Conservation (phyloP, 768 basidiomycete genomes). For the Kwoniella heveanensis region DNA sequence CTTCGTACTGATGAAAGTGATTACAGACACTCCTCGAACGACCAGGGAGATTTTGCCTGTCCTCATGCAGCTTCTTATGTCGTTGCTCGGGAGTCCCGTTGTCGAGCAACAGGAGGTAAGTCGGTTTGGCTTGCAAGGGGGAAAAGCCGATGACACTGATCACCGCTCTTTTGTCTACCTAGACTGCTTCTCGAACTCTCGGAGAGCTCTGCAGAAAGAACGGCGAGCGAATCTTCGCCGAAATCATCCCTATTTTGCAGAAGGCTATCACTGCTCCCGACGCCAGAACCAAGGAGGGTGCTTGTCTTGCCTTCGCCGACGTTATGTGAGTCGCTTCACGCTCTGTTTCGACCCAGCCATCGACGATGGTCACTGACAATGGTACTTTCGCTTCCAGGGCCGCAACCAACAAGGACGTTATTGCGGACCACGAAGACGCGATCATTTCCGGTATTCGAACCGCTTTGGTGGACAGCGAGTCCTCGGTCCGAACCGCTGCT, state of each 20-base stretch:
- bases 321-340: constrained; percentile 64
- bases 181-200: constrained; percentile 87
- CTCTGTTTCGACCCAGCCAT: constrained; percentile 41
- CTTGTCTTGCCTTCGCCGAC: constrained; percentile 82
- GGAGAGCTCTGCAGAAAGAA: constrained; percentile 91
- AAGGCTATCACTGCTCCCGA: constrained; percentile 62
- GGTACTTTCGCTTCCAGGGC: constrained; percentile 61
- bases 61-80: constrained; percentile 75
- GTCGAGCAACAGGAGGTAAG: constrained; percentile 85
- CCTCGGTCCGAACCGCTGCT: constrained; percentile 82
- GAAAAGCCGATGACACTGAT: neutral
- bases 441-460: constrained; percentile 81
- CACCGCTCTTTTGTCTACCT: neutral
- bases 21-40: constrained; percentile 60
- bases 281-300: constrained; percentile 69
- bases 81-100: constrained; percentile 73
- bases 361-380: constrained; percentile 13
- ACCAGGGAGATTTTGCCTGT: constrained; percentile 83
- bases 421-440: constrained; percentile 83
- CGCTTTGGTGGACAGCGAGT: constrained; percentile 84
- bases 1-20: constrained; percentile 13
- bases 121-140: too few relatives aligned
- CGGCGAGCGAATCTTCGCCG: constrained; percentile 83
- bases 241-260: constrained; percentile 78
- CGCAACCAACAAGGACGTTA: constrained; percentile 76